These are phyloP conservation scores for Incumbomyces lentus DNA, from an alignment of 2,329 filamentous ascomycete species.

Conservation along the genomic window DNA sequence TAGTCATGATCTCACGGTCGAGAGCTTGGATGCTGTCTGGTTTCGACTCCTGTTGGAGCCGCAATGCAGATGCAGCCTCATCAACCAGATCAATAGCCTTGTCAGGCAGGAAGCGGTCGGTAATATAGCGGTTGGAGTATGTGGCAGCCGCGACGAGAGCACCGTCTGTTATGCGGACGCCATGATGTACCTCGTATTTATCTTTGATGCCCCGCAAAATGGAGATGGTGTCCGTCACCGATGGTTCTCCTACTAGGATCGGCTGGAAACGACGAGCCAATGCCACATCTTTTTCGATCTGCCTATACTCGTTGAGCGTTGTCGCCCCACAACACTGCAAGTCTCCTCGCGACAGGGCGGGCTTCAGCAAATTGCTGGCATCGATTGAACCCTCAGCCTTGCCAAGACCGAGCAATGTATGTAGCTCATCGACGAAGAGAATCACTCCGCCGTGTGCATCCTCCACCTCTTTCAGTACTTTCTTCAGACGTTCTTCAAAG, in stretches of 20 bases:
- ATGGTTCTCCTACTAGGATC: conserved; percentile 84
- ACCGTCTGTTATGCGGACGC: conserved; percentile 85
- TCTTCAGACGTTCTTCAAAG: conserved; percentile 88
- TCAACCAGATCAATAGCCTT: conserved; percentile 97
- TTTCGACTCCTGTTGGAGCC: conserved; percentile 92
- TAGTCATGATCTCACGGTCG: conserved; percentile 91
- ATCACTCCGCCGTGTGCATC: conserved; percentile 83
- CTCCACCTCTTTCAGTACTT: conserved; percentile 81
- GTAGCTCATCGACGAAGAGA: conserved; percentile 88
- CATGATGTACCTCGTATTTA: conserved; percentile 93
- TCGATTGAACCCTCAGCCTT: conserved; percentile 96
- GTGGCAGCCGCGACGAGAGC: conserved; percentile 85
- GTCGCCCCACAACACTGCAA: conserved; percentile 93
- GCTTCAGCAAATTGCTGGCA: conserved; percentile 88
- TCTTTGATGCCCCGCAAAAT: conserved; percentile 96
- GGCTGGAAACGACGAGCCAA: conserved; percentile 88
- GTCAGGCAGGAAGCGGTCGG: conserved; percentile 88
- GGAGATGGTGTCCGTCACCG: conserved; percentile 84
- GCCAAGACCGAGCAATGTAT: conserved; percentile 80
- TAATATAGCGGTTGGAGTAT: conserved; percentile 92
- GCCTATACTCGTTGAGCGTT: conserved; percentile 80
- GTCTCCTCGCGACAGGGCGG: conserved; percentile 82
- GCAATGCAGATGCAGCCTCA: conserved; percentile 80
- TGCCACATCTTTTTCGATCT: conserved; percentile 93
- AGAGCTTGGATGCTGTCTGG: conserved; percentile 87